Evolutionary conservation across 176 grass and related monocot species (phyloP), one percentile per base, ranked within the genome.

Genomic region (Carex pumila): DNA sequence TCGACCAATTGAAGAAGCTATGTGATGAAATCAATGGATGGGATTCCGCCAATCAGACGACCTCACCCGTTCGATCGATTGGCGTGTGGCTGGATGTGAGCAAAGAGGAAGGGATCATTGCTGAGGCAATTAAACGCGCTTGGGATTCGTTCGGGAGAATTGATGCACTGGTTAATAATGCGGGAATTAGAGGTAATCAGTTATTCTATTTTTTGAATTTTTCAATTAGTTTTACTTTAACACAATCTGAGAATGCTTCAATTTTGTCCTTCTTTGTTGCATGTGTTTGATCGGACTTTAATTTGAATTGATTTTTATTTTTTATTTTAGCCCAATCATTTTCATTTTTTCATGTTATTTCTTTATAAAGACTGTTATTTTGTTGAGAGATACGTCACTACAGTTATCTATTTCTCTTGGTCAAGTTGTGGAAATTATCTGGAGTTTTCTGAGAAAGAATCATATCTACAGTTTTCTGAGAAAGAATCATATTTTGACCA

Each of bases 131-230:
- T 30, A 79, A 43, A 63, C 84, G 12, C 65, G 82, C 85, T 7
- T 85, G 89, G 88, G 65, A 87, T 45, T 76, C 81, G 18, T 90
- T 90, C 21, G 88, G 81, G 8, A 66, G 81, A 65, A 90, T 90
- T 41, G 88, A 90, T 75, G 88, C 71, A 1, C 61, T 90, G 64
- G 81, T 90, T 60, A 90, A 90, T 30, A 90, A 85, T 71, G 85
- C 88, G 3, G 88, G 88, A 56, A 49, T 90, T 43, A 83, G 88
- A 85, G 88, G 88, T 90, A 84, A 65, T 18, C 31, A 12, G 17
- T 21, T 39, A 2, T 11, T 83, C 52, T 37, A 14, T 49, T 76
- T 49, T 21, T 14, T 19, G 13, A 13, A 12, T 3, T 36, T 36
- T 66, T 65, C 12, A 32, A 14, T 32, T 65, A 25, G 5, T 14